Percentiles rank a stretch among this genome's conserved stretches.
phyloP scores from a whole-genome alignment of 768 basidiomycete species.

The Mycena chlorophos region DNA sequence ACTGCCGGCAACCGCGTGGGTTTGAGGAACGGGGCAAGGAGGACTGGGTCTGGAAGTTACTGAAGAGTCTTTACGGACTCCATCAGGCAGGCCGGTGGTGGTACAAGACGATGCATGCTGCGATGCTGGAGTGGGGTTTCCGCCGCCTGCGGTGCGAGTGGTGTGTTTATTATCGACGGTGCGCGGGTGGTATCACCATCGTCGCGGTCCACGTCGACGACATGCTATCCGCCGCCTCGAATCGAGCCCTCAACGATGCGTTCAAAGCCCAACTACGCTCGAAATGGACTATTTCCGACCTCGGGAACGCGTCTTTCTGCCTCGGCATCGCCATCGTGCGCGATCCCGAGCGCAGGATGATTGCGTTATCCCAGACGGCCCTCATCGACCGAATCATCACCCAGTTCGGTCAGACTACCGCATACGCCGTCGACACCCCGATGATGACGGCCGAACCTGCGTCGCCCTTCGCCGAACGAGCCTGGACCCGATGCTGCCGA shows the following conservation, averaged over 20 bases:
- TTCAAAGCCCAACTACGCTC: slow-evolving; percentile 31
- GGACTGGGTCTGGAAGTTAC: slow-evolving; percentile 20
- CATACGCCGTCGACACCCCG: slow-evolving; percentile 24
- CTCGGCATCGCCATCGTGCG: slow-evolving; percentile 40
- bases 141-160: slow-evolving; percentile 24
- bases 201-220: slow-evolving; percentile 39
- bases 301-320: slow-evolving; percentile 31
- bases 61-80: slow-evolving; percentile 14
- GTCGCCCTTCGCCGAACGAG: slow-evolving; percentile 10
- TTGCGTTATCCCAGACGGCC: slow-evolving; percentile 27
- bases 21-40: slow-evolving; percentile 20
- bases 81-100: slow-evolving; percentile 23
- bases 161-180: slow-evolving; percentile 32
- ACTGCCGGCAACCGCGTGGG: slow-evolving; percentile 37
- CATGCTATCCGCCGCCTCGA: slow-evolving; percentile 24
- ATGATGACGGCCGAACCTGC: slow-evolving; percentile 38
- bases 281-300: slow-evolving; percentile 35
- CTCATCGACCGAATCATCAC: slow-evolving; percentile 34
- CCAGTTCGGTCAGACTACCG: slow-evolving; percentile 27
- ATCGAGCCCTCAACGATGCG: slow-evolving; percentile 4
- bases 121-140: slow-evolving; percentile 13
- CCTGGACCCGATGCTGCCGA: slow-evolving; percentile 18
- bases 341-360: slow-evolving; percentile 20
- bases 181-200: slow-evolving; percentile 24
- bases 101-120: slow-evolving; percentile 25